Conservation (phyloP, 2,329 filamentous ascomycete genomes). For the Phyllosticta paracitricarpa region DNA sequence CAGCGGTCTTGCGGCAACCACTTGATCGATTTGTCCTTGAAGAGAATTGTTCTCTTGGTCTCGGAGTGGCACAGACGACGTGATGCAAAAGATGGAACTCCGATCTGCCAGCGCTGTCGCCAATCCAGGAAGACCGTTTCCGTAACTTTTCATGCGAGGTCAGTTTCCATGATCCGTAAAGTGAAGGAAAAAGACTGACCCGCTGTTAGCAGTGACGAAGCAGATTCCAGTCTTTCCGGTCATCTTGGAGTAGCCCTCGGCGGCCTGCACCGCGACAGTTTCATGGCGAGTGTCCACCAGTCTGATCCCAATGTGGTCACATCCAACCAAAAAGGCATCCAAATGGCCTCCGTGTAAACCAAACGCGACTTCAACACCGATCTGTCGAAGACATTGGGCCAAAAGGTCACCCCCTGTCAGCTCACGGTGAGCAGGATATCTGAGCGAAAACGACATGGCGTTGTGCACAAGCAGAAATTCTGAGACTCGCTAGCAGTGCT, state of each 20-base stretch:
- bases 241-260: constrained; percentile 37
- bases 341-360: constrained; percentile 40
- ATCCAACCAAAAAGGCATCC: constrained; percentile 39
- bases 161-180: not conserved
- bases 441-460: constrained; percentile 3
- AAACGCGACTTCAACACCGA: constrained; percentile 36
- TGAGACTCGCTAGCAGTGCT: not conserved
- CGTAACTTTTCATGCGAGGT: constrained; percentile 25
- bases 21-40: constrained; percentile 38
- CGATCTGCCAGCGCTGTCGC: constrained; percentile 38
- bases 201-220: constrained; percentile 40
- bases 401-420: constrained; percentile 37
- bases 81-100: constrained; percentile 36
- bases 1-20: constrained; percentile 33
- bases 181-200: constrained; percentile 21
- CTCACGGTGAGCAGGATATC: constrained; percentile 27
- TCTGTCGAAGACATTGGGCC: constrained; percentile 33
- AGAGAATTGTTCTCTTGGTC: constrained; percentile 38
- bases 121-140: constrained; percentile 36
- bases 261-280: constrained; percentile 39
- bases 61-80: constrained; percentile 34
- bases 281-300: constrained; percentile 40
- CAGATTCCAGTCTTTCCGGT: constrained; percentile 35
- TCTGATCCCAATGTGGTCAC: constrained; percentile 29
- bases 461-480: not conserved